Percentiles rank a stretch among this genome's conserved stretches.
Evolutionary conservation across 2,329 filamentous ascomycete species (phyloP).

Genomic region (Aspergillus sp.): DNA sequence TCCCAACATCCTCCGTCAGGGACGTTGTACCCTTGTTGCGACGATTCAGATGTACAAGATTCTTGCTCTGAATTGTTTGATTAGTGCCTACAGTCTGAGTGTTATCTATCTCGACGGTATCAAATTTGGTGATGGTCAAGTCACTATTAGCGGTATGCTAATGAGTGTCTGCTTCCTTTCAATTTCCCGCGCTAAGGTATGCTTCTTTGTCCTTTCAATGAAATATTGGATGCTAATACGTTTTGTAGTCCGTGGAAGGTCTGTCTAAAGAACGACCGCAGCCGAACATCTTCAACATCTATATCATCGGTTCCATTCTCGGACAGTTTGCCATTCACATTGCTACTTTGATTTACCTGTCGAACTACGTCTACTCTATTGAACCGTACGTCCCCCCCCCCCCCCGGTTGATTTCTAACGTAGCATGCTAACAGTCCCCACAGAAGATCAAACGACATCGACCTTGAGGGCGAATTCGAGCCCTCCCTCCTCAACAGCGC

Average conservation of each 20-base stretch:
- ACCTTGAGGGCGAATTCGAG: constrained; percentile 89
- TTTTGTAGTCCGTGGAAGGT: constrained; percentile 68
- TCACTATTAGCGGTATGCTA: constrained; percentile 97
- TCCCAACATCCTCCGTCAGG: constrained; percentile 96
- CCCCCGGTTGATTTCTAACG: background rate
- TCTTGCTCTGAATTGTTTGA: constrained; percentile 91
- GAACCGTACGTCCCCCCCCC: constrained; percentile 60
- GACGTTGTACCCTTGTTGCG: constrained; percentile 91
- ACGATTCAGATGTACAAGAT: constrained; percentile 99
- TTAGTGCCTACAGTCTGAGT: constrained; percentile 93
- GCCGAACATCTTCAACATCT: constrained; percentile 97
- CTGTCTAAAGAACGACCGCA: constrained; percentile 95
- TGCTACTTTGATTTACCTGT: constrained; percentile 86
- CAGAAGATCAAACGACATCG: constrained; percentile 57
- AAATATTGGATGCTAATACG: constrained; percentile 7
- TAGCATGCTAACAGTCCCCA: constrained; percentile 25
- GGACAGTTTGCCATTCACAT: constrained; percentile 97
- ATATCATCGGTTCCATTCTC: constrained; percentile 96
- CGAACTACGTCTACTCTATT: constrained; percentile 75
- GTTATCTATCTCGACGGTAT: constrained; percentile 97
- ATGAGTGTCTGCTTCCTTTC: constrained; percentile 99
- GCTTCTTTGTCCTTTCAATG: constrained; percentile 6
- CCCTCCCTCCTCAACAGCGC: constrained; percentile 94
- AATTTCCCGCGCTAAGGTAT: constrained; percentile 85
- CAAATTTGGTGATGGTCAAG: constrained; percentile 97